Evolutionary conservation across 306 rosid genomes (phyloP).

Genomic region (Aeschynomene evenia): DNA sequence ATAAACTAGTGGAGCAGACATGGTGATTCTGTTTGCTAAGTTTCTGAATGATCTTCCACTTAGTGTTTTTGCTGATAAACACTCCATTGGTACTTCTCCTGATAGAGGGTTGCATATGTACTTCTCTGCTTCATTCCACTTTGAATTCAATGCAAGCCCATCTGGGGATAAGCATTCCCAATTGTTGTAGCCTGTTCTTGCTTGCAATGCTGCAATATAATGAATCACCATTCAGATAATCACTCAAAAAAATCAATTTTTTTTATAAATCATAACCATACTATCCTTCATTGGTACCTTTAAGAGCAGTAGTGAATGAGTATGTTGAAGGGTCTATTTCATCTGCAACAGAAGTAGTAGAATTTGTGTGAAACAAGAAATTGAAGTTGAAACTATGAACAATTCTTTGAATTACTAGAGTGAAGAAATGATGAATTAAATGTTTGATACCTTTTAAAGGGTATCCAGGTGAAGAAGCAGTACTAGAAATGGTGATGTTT

Average conservation of each 20-base stretch:
- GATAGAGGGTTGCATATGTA: slow-evolving; percentile 94
- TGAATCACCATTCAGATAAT: not conserved
- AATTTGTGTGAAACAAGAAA: slow-evolving; percentile 18
- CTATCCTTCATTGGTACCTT: slow-evolving; percentile 46
- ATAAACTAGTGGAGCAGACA: slow-evolving; percentile 79
- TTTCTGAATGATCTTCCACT: slow-evolving; percentile 85
- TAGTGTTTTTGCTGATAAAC: slow-evolving; percentile 89
- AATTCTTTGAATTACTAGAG: not conserved
- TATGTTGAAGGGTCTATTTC: slow-evolving; percentile 97
- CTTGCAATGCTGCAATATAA: slow-evolving; percentile 84
- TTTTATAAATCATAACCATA: not conserved
- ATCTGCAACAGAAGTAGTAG: slow-evolving; percentile 45
- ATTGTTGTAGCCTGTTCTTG: slow-evolving; percentile 54
- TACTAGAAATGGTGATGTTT: slow-evolving; percentile 77
- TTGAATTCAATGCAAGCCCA: slow-evolving; percentile 84
- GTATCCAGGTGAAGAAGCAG: slow-evolving; percentile 93
- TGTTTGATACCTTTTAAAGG: slow-evolving; percentile 71
- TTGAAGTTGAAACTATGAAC: not conserved
- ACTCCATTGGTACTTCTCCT: slow-evolving; percentile 91
- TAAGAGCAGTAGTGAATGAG: slow-evolving; percentile 86
- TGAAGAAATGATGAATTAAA: not conserved
- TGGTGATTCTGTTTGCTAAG: slow-evolving; percentile 60
- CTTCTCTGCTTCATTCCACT: slow-evolving; percentile 98
- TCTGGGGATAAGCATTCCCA: slow-evolving; percentile 89
- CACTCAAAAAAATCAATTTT: not conserved